Conservation (phyloP, 1,284 basidiomycete genomes). For the Uromyces viciae-fabae region DNA sequence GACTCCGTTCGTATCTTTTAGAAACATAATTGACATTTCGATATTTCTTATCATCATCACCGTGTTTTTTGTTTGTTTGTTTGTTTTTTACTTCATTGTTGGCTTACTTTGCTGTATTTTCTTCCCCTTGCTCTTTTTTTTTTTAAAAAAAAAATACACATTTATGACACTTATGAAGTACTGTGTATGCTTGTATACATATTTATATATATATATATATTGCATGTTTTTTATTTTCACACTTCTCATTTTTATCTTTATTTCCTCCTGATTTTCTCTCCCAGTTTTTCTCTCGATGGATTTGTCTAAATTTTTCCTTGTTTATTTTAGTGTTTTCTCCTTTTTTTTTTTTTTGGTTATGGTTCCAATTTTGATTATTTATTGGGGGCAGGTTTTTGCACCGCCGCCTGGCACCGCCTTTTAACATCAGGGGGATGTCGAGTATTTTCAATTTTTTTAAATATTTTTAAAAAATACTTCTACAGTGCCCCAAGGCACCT, state of each 20-base stretch:
- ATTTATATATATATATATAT: not conserved
- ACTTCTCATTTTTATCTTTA: not conserved
- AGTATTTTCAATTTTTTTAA: no score
- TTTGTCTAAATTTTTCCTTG: not conserved
- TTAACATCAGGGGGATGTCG: no score
- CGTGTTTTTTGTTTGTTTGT: not conserved
- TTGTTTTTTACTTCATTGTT: no score
- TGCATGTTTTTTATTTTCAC: no score
- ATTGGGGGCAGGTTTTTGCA: no score
- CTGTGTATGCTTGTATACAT: not conserved
- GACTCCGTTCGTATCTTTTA: conserved; percentile 59
- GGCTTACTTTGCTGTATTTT: not conserved
- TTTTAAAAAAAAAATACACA: conserved; percentile 8
- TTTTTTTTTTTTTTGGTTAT: not conserved
- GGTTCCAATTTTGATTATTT: no score
- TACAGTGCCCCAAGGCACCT: no score
- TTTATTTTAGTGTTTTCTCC: not conserved
- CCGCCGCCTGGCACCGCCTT: no score
- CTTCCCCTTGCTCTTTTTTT: conserved; percentile 50
- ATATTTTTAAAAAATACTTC: no score
- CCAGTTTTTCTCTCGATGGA: not conserved
- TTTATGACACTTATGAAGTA: not conserved
- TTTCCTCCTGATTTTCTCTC: not conserved
- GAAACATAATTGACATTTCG: not conserved
- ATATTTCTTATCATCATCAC: not conserved